Base-by-base conservation (phyloP, 83 land plant genomes). In the Picea abies region DNA sequence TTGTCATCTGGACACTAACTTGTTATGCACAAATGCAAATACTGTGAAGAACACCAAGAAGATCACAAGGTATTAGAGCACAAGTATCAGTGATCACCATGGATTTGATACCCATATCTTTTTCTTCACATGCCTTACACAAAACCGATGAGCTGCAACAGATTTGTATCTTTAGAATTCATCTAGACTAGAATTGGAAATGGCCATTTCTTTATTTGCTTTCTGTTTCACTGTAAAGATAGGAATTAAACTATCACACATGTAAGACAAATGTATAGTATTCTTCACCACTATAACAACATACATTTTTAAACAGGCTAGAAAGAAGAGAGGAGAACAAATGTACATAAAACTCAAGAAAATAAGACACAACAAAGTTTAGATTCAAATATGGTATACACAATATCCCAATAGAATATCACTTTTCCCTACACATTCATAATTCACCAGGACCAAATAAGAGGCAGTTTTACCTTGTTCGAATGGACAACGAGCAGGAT, bases 401-500 rank as follows among this genome's bases (percentile, higher is more conserved):
- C 5, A 75, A 49, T 75, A 22, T 9, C 78, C 23, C 22, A 52
- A 49, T 23, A 52, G 5, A 49, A 17, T 22, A 14, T 11, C 19
- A 19, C 22, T 73, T 73, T 44, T 20, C 77, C 78, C 78, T 9
- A 3, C 25, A 6, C 5, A 76, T 23, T 25, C 61, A 22, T 76
- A 49, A 76, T 4, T 5, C 17, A 22, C 25, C 61, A 25, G 78
- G 60, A 52, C 32, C 19, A 76, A 49, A 76, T 52, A 52, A 3
- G 17, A 76, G 23, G 32, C n/a, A 52, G 35, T 76, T 32, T 81
- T 82, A 94, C 96, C 96, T 94, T 94, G 96, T 86, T 94, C 96
- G 83, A 94, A 94, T 10, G 96, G 96, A 83, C 95, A 94, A 44
- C 96, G 88, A 66, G 92, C 90, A 80, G 96, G 96, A 90, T 94